Evolutionary conservation across 2,329 filamentous ascomycete species (phyloP).

Genomic region (Trichoderma citrinoviride): DNA sequence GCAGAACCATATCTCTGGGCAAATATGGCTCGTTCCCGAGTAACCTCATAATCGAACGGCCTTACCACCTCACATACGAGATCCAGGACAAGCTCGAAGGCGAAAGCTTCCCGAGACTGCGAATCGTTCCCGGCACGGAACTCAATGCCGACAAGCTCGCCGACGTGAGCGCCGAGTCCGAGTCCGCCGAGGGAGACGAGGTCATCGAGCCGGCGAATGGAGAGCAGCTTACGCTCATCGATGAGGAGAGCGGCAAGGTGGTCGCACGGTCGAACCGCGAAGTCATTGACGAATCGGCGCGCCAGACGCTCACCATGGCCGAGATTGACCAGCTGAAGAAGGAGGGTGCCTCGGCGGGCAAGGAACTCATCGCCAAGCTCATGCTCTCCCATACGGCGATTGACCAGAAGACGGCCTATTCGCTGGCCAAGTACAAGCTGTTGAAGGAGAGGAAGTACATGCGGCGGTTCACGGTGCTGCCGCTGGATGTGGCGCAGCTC

Average conservation of each 20-base stretch:
- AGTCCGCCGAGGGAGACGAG: constrained; percentile 43
- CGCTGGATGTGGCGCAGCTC: constrained; percentile 74
- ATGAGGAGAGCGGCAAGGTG: constrained; percentile 42
- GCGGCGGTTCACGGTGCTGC: constrained; percentile 78
- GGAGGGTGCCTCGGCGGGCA: constrained; percentile 73
- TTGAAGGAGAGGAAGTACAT: constrained; percentile 94
- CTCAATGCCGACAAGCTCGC: constrained; percentile 76
- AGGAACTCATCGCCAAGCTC: constrained; percentile 89
- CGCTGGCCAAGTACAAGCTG: constrained; percentile 91
- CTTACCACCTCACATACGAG: constrained; percentile 89
- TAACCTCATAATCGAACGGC: constrained; percentile 86
- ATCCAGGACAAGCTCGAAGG: constrained; percentile 68
- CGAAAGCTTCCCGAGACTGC: constrained; percentile 65
- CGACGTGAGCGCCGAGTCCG: constrained; percentile 35
- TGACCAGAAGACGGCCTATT: constrained; percentile 92
- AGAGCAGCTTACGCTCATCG: constrained; percentile 44
- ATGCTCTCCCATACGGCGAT: constrained; percentile 84
- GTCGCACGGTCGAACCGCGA: constrained; percentile 57
- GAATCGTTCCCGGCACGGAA: constrained; percentile 76
- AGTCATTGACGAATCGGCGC: constrained; percentile 58
- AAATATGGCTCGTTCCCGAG: constrained; percentile 91
- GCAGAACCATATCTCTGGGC: constrained; percentile 78
- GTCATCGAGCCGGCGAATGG: constrained; percentile 39
- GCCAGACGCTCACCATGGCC: constrained; percentile 74
- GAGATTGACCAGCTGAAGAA: constrained; percentile 74